Conservation (phyloP, 2,329 filamentous ascomycete species). For the Tolypocladium ovalisporum region DNA sequence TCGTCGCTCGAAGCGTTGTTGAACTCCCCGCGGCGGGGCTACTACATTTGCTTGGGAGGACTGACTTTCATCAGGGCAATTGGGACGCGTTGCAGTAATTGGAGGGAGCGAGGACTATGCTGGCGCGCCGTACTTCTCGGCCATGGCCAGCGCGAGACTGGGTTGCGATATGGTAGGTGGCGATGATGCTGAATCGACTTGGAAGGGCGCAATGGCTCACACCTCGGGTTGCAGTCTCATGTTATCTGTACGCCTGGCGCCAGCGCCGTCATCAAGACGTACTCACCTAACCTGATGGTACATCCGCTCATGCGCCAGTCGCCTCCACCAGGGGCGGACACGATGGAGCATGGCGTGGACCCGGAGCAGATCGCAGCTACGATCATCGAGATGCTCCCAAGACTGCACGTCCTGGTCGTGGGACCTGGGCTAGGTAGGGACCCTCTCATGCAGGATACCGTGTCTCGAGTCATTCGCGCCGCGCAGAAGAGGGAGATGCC, state of each 20-base stretch:
- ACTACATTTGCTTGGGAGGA: not conserved
- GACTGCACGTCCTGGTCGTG: conserved; percentile 85
- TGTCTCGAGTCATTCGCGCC: conserved; percentile 65
- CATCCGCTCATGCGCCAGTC: conserved; percentile 88
- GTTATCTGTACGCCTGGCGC: conserved; percentile 91
- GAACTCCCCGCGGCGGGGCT: not conserved
- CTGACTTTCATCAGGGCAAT: conserved; percentile 57
- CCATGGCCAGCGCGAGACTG: conserved; percentile 85
- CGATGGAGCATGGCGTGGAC: conserved; percentile 34
- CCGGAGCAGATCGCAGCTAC: conserved; percentile 50
- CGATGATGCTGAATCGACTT: not conserved
- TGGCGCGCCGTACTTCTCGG: conserved; percentile 94
- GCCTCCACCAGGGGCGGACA: conserved; percentile 13
- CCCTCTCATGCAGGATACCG: conserved; percentile 78
- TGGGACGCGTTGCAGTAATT: conserved; percentile 86
- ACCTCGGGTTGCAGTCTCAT: conserved; percentile 53
- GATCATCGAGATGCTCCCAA: conserved; percentile 70
- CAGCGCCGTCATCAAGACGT: conserved; percentile 85
- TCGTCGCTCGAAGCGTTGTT: conserved; percentile 9
- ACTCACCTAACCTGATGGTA: conserved; percentile 97
- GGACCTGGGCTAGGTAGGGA: conserved; percentile 89
- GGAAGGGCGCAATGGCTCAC: not conserved
- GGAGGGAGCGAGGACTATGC: conserved; percentile 95
- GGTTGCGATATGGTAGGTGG: conserved; percentile 74
- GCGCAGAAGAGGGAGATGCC: conserved; percentile 63